Percentiles rank a stretch among this genome's conserved stretches.
phyloP scores from a whole-genome alignment of 192 early-diverging fungal species.

The Gryganskiella cystojenkinii region DNA sequence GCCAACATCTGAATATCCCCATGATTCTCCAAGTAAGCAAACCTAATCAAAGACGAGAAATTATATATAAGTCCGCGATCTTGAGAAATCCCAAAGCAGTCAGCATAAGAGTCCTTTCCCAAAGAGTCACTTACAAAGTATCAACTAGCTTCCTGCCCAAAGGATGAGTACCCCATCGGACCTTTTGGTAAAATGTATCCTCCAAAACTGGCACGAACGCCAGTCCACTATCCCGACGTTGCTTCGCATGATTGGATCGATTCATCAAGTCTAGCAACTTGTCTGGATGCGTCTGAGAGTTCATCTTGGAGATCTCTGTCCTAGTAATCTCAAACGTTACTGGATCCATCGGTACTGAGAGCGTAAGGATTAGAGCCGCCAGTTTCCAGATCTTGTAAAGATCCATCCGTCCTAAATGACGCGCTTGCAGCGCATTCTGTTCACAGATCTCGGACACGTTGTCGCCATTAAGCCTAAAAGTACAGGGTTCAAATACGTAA shows the following conservation, averaged over 20 bases:
- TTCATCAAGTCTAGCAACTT: slow-evolving; percentile 34
- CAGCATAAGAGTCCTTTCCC: no score
- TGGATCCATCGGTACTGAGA: slow-evolving; percentile 59
- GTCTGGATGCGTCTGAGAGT: slow-evolving; percentile 34
- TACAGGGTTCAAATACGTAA: not conserved
- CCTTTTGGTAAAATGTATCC: slow-evolving; percentile 54
- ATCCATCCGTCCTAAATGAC: slow-evolving; percentile 60
- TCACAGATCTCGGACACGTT: slow-evolving; percentile 69
- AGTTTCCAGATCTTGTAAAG: slow-evolving; percentile 74
- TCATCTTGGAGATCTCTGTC: slow-evolving; percentile 48
- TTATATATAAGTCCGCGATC: not conserved
- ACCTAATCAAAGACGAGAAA: slow-evolving; percentile 33
- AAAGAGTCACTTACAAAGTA: slow-evolving; percentile 56
- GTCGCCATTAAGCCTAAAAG: slow-evolving; percentile 63
- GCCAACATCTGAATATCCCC: slow-evolving; percentile 78
- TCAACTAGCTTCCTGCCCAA: slow-evolving; percentile 64
- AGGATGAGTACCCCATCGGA: slow-evolving; percentile 71
- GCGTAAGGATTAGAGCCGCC: slow-evolving; percentile 65
- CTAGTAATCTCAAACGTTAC: slow-evolving; percentile 43
- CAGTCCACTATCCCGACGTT: slow-evolving; percentile 55
- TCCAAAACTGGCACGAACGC: slow-evolving; percentile 44
- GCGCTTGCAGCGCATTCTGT: slow-evolving; percentile 68
- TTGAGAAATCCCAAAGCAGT: not conserved
- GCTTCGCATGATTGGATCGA: slow-evolving; percentile 42
- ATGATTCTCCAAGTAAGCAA: slow-evolving; percentile 61